Evolutionary conservation across 305 asterid genomes (phyloP), one percentile per base, ranked within the genome.

Genomic region (Rubia peregrina): DNA sequence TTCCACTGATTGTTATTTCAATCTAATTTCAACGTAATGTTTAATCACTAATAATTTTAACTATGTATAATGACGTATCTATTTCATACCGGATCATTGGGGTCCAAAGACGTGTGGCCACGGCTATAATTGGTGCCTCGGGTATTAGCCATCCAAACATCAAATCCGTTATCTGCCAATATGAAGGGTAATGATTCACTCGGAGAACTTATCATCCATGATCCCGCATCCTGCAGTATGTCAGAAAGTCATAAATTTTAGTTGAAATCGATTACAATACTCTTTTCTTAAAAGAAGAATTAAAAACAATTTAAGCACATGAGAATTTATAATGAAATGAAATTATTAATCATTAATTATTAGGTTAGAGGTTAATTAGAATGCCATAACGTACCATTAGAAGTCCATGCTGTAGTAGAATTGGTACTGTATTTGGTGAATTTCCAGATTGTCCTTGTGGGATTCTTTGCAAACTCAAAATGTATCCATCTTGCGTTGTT

Each of bases 101-200:
- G 74, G 41, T 80, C 76, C 62, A 88, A 90, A 44, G 63, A 17
- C 19, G 74, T 60, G 55, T 92, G 98, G 4, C 77, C 60, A 1
- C 83, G 85, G 76, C 98, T 90, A 53, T 79, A 87, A 56, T 80
- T 83, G 71, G 98, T 90, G 69, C 98, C 98, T 75, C 96, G 82
- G 17, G 72, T 56, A 65, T 87, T 92, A 67, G 96, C 80, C 76
- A 92, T 80, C 96, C 96, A 92, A 1, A 92, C 96, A 80, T 92
- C 96, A 33, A 83, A 90, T 1, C 95, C 98, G 69, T 72, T 83
- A 62, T 92, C 92, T 0, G 85, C 98, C 77, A 92, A 75, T 61
- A 92, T 79, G 79, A 85, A 71, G 2, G 96, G 89, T 55, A 90
- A 67, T 7, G 96, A 81, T 57, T 88, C 69, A 7, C 83, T 86